Base-by-base conservation (phyloP, 2,329 filamentous ascomycete genomes). In the Hymenoscyphus fraxineus region DNA sequence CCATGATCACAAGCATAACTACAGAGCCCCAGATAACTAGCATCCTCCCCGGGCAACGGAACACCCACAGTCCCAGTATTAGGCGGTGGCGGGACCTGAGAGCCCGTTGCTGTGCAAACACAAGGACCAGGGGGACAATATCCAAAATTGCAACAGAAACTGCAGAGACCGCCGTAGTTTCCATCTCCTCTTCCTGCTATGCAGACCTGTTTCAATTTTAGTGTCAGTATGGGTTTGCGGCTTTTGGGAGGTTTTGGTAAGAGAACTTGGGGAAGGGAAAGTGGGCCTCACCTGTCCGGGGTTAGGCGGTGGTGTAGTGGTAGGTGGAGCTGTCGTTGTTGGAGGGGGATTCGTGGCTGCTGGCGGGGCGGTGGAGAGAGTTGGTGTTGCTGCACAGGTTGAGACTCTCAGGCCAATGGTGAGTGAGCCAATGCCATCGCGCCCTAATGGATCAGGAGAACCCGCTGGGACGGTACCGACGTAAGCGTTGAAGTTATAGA, bases 371-470 rank as follows among this genome's bases (percentile, higher is more conserved):
- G 72, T 74, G 2, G 71, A 71, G 15, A 77, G 69, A 35, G 75
- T 76, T 16, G 76, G 76, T 47, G 65, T 70, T 12, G 76, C 67
- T 54, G 70, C 67, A 62, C 74, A 76, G 1, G 74, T 75, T 6
- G 66, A 7, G 15, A 47, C 73, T 47, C 71, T 72, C 6, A 76
- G 69, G n/a, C 74, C 74, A 3, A 67, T 64, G 13, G 73, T 74
- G 13, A 76, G 67, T 7, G 71, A 73, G 0, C 68, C 69, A 5
- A 76, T 63, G 2, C 74, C 74, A 60, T 67, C 67, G 19, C 64
- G 64, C 16, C 64, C 67, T 2, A 76, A 68, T 27, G 73, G 69
- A n/a, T 76, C 74, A 6, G 63, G 57, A 3, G 39, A 15, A 38
- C 64, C 62, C 31, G 62, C 57, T 35, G 67, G 68, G 22, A 70